Evolutionary conservation across 2,329 filamentous ascomycete genomes (phyloP).

Genomic region (Zalaria obscura): DNA sequence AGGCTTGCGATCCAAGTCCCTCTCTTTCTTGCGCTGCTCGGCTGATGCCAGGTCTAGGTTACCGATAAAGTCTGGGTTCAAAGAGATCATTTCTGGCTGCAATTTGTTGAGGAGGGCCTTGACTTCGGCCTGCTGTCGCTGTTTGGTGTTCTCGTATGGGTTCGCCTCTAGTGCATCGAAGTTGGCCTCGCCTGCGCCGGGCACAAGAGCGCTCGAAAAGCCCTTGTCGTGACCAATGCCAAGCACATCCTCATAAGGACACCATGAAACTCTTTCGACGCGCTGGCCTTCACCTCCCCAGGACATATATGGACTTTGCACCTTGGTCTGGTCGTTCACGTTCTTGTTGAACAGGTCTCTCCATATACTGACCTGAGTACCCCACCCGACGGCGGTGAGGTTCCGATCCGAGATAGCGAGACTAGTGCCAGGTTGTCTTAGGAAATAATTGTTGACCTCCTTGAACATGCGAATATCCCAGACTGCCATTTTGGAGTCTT

Average conservation of each 20-base stretch:
- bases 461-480: conserved; percentile 94
- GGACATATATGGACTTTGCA: conserved; percentile 79
- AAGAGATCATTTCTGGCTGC: conserved; percentile 88
- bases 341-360: conserved; percentile 69
- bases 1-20: conserved; percentile 59
- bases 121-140: conserved; percentile 86
- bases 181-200: conserved; percentile 92
- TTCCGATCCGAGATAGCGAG: conserved; percentile 81
- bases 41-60: conserved; percentile 71
- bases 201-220: conserved; percentile 80
- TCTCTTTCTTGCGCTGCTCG: conserved; percentile 61
- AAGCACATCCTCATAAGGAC: conserved; percentile 86
- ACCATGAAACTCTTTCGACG: conserved; percentile 77
- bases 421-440: conserved; percentile 66
- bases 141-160: conserved; percentile 85
- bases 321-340: conserved; percentile 56
- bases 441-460: conserved; percentile 80
- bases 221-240: conserved; percentile 74
- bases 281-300: conserved; percentile 78
- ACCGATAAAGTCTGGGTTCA: conserved; percentile 86
- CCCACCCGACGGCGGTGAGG: conserved; percentile 80
- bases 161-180: conserved; percentile 89
- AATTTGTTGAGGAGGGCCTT: conserved; percentile 85
- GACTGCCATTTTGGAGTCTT: conserved; percentile 82
- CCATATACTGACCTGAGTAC: conserved; percentile 82